Conservation (phyloP, 1,139 yeast genomes). For the Yamadazyma sp. region DNA sequence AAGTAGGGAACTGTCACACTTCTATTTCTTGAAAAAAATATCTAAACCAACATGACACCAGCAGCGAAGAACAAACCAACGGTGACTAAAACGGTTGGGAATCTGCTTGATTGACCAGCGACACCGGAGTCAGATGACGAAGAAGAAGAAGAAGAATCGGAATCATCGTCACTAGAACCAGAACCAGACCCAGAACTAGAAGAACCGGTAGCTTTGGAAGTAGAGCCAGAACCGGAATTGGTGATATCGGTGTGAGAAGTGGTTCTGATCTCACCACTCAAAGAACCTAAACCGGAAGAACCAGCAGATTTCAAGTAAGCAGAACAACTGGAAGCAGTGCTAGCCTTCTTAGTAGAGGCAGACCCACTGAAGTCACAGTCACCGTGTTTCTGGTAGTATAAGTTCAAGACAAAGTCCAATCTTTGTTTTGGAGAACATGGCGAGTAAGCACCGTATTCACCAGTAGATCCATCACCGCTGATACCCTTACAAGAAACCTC, state of each 20-base stretch:
- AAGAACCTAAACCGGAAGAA: conserved; percentile 25
- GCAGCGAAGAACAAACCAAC: conserved; percentile 19
- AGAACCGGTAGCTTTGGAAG: conserved; percentile 23
- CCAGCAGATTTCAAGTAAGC: conserved; percentile 29
- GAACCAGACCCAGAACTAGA: conserved; percentile 28
- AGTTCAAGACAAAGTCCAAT: conserved; percentile 41
- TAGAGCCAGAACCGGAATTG: conserved; percentile 14
- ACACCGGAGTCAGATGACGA: conserved; percentile 25
- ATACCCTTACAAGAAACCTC: conserved; percentile 37
- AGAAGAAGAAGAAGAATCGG: conserved; percentile 20
- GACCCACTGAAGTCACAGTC: conserved; percentile 47
- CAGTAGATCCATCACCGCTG: conserved; percentile 35
- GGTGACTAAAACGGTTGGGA: conserved; percentile 16
- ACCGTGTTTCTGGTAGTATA: conserved; percentile 35
- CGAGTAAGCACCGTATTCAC: conserved; percentile 43
- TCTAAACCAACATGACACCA: conserved; percentile 16
- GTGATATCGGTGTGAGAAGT: conserved; percentile 19
- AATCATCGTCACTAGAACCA: conserved; percentile 18
- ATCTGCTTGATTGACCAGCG: conserved; percentile 7
- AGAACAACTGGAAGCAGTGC: conserved; percentile 33
- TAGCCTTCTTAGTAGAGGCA: conserved; percentile 32
- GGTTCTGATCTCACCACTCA: conserved; percentile 26
- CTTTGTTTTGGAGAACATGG: conserved; percentile 40
- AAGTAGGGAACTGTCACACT: too few relatives aligned
- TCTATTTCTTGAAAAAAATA: too few relatives aligned